Base-by-base conservation (phyloP, 768 basidiomycete species). In the Scleroderma citrinum region DNA sequence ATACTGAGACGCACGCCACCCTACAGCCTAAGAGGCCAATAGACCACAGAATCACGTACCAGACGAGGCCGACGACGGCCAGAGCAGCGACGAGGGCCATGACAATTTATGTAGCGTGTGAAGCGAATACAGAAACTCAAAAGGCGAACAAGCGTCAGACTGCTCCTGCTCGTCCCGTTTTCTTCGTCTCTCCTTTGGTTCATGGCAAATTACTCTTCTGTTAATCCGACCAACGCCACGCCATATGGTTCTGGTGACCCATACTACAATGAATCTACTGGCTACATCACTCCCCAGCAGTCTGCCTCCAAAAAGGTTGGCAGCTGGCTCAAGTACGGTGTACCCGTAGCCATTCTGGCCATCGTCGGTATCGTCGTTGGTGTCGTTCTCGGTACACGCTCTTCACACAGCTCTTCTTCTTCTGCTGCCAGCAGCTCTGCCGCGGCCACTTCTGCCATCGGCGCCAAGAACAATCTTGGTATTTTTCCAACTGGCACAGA, bases 401-500 rank as follows among this genome's bases (percentile, higher is more conserved):
- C 75, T 13, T 56, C 43, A 2, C 64, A 67, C 57, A 76, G 75
- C 34, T 63, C 59, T 54, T 43, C 44, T 56, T 49, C 60, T 17
- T 43, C 64, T n/a, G 57, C 63, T 16, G 54, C 49, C 48, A 54
- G 44, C 43, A 61, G 57, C 14, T 55, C 57, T 45, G 76, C 75
- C 5, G 73, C 74, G 26, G 77, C 76, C 19, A 81, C 77, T 56
- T 76, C 78, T 44, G 80, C 76, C 24, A 75, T 74, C 17, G 80
- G 79, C 53, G 74, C 72, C 20, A 83, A 87, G 67, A 69, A 76
- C 35, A 72, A 72, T n/a, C 51, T 82, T 29, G 87, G 85, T 17
- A 63, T 80, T 35, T 89, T 83, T 60, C 80, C 92, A 24, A 85
- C 85, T 2, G 81, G 82, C 5, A 96, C 93, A 16, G 76, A 93